These are phyloP conservation scores for Sporothrix curviconia DNA, from an alignment of 2,329 filamentous ascomycete species.

Conservation along the genomic window DNA sequence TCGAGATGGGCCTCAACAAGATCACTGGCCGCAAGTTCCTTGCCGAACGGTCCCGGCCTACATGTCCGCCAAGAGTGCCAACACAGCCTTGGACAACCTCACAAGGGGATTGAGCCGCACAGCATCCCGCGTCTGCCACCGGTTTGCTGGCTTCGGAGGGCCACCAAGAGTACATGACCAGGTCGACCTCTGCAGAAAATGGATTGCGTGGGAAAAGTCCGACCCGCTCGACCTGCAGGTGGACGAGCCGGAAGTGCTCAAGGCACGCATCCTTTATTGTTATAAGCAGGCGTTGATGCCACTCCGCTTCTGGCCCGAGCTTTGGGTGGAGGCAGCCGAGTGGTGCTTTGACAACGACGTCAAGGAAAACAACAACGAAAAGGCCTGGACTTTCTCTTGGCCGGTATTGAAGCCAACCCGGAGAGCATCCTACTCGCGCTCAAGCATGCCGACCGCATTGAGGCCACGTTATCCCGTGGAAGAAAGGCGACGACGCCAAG, in stretches of 20 bases:
- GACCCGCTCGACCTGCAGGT: constrained; percentile 81
- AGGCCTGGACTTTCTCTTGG: constrained; percentile 70
- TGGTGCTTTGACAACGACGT: constrained; percentile 81
- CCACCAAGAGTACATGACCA: constrained; percentile 78
- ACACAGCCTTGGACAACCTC: constrained; percentile 84
- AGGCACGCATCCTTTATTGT: constrained; percentile 74
- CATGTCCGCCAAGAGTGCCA: constrained; percentile 90
- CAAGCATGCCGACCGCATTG: constrained; percentile 81
- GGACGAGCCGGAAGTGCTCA: constrained; percentile 70
- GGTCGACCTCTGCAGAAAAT: constrained; percentile 82
- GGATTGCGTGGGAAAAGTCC: constrained; percentile 92
- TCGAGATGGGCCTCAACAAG: constrained; percentile 91
- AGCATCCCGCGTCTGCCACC: constrained; percentile 78
- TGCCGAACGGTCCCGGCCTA: constrained; percentile 86
- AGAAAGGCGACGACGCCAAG: constrained; percentile 67
- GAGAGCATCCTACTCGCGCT: constrained; percentile 88
- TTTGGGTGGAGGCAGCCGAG: constrained; percentile 92
- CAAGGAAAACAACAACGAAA: constrained; percentile 51
- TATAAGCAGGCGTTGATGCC: constrained; percentile 94
- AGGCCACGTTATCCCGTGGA: constrained; percentile 69
- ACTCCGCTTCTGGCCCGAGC: constrained; percentile 86
- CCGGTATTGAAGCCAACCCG: constrained; percentile 83
- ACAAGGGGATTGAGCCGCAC: constrained; percentile 69
- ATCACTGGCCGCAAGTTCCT: constrained; percentile 89
- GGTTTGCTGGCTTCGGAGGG: constrained; percentile 78